Evolutionary conservation across 305 asterid genomes (phyloP).

Genomic region (Euphrasia arctica): DNA sequence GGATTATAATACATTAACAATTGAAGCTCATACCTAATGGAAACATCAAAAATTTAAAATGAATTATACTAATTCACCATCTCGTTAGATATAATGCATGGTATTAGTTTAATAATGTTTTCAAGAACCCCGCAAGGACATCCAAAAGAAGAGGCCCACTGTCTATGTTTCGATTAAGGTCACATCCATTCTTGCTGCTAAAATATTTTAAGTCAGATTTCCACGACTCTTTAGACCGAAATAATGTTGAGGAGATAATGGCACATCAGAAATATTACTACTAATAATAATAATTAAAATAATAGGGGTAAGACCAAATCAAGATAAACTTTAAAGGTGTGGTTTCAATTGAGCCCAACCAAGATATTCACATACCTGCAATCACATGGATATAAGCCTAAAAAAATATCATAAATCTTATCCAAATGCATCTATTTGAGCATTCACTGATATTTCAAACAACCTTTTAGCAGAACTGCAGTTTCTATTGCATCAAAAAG

Average conservation of each 20-base stretch:
- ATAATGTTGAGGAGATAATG: slow-evolving; percentile 14
- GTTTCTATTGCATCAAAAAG: too few species aligned
- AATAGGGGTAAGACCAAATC: slow-evolving; percentile 34
- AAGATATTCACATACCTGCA: slow-evolving; percentile 78
- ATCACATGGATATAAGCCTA: slow-evolving; percentile 14
- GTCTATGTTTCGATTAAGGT: slow-evolving; percentile 80
- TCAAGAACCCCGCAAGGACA: slow-evolving; percentile 97
- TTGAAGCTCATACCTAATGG: slow-evolving; percentile 8
- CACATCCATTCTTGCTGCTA: slow-evolving; percentile 84
- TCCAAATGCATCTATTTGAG: too few species aligned
- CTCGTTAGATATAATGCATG: too few species aligned
- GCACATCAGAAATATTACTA: not conserved
- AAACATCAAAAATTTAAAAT: slow-evolving; percentile 3
- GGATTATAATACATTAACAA: slow-evolving; percentile 21
- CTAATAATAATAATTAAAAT: too few species aligned
- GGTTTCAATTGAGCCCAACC: slow-evolving; percentile 87
- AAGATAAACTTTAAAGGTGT: slow-evolving; percentile 77
- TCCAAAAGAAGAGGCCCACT: slow-evolving; percentile 93
- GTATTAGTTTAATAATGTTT: slow-evolving; percentile 17
- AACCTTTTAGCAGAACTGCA: too few species aligned
- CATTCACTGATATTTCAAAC: too few species aligned
- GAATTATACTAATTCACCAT: slow-evolving; percentile 6
- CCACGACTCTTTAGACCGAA: slow-evolving; percentile 90
- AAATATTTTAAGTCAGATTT: slow-evolving; percentile 87
- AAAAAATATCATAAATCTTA: not conserved